Percentiles rank a stretch among this genome's conserved stretches.
Evolutionary conservation across 2,329 filamentous ascomycete genomes (phyloP).

Genomic region (Aspergillus neoniger): DNA sequence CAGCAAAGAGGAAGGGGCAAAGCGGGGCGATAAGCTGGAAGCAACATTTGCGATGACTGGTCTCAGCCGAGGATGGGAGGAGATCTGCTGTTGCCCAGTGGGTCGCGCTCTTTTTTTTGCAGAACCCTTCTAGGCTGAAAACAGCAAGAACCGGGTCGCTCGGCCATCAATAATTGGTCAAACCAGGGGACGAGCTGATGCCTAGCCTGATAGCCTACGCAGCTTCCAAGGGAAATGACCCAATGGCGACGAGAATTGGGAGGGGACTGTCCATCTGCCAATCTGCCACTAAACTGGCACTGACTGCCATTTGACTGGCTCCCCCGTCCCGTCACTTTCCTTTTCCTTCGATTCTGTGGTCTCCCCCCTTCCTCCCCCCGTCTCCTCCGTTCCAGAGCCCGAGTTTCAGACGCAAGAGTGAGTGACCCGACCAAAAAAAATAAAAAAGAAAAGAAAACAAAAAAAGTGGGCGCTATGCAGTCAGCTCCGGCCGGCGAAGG

Average conservation of each 20-base stretch:
- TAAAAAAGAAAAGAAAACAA: neutral
- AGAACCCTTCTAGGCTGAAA: conserved; percentile 21
- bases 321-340: neutral
- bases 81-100: conserved; percentile 22
- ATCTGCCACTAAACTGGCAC: conserved; percentile 10
- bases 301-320: neutral
- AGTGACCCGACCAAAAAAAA: neutral
- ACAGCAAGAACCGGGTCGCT: conserved; percentile 9
- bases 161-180: conserved; percentile 15
- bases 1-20: conserved; percentile 12
- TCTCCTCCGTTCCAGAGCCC: conserved; percentile 15
- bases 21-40: conserved; percentile 26
- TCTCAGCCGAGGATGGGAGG: conserved; percentile 4
- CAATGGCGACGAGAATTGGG: neutral
- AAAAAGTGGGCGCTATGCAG: neutral
- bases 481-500: neutral
- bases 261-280: neutral
- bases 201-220: conserved; percentile 21
- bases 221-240: conserved; percentile 16
- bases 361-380: neutral
- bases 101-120: conserved; percentile 9
- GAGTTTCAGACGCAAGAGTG: conserved; percentile 15
- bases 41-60: conserved; percentile 16
- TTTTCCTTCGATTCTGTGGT: neutral
- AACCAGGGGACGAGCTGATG: conserved; percentile 15